phyloP scores from a whole-genome alignment of 2,329 filamentous ascomycete genomes.

The Pestalotiopsis sp. region DNA sequence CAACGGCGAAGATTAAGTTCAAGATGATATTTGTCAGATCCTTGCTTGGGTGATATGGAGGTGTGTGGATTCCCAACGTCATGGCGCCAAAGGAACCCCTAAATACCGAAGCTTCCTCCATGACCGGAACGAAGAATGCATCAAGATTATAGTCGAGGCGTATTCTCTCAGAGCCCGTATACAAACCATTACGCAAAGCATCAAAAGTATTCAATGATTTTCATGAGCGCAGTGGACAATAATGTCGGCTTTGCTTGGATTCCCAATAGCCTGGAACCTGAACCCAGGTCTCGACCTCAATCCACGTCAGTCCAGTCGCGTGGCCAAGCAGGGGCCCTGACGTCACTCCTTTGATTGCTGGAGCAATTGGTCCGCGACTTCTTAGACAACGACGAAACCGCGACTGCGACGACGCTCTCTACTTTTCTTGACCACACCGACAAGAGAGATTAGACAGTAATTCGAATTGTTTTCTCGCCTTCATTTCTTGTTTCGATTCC shows the following conservation, averaged over 20 bases:
- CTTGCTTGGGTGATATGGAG: neutral
- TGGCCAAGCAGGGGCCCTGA: neutral
- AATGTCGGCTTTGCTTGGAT: neutral
- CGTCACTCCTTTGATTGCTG: neutral
- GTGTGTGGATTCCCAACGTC: neutral
- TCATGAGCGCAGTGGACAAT: neutral
- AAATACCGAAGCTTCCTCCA: neutral
- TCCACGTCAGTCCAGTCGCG: neutral
- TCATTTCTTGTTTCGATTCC: neutral
- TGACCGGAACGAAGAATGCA: neutral
- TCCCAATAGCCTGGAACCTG: neutral
- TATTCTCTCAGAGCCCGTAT: neutral
- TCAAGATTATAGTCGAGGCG: neutral
- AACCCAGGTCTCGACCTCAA: neutral
- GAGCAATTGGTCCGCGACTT: neutral
- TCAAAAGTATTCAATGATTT: neutral
- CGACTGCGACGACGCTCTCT: neutral
- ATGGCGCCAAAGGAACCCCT: neutral
- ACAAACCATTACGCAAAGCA: neutral
- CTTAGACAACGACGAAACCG: neutral
- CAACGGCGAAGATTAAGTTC: too few species aligned
- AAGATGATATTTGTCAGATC: too few species aligned
- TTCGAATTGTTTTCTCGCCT: neutral
- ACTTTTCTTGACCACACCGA: neutral
- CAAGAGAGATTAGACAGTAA: neutral